Conservation (phyloP, 2,329 filamentous ascomycete genomes). For the Fusarium denticulatum region DNA sequence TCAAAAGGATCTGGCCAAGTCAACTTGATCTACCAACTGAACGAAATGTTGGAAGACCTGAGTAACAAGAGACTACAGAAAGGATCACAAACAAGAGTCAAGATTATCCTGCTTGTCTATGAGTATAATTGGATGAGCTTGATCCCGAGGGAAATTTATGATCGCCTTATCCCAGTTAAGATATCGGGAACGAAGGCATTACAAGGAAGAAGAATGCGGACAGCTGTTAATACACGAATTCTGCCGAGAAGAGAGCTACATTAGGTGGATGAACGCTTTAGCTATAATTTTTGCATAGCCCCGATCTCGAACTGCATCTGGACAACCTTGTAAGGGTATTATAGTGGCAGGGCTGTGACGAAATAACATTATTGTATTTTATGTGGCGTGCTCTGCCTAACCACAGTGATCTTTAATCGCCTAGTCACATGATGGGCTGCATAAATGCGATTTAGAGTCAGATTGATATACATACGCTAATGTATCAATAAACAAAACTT, state of each 20-base stretch:
- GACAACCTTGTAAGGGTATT: rapidly evolving
- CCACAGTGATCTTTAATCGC: rapidly evolving
- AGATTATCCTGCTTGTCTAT: background rate
- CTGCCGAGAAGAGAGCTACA: rapidly evolving
- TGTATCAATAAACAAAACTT: rapidly evolving
- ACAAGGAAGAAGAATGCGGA: background rate
- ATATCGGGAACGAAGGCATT: background rate
- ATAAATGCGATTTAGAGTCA: background rate
- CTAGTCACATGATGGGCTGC: background rate
- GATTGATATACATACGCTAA: background rate
- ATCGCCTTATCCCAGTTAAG: background rate
- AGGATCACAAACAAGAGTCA: background rate
- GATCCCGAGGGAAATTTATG: background rate
- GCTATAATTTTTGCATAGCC: background rate
- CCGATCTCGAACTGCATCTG: background rate
- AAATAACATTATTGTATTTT: background rate
- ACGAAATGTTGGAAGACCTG: background rate
- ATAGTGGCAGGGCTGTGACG: too few species aligned
- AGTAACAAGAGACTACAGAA: rapidly evolving
- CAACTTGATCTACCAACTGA: background rate
- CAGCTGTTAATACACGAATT: background rate
- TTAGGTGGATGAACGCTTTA: background rate
- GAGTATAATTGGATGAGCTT: background rate
- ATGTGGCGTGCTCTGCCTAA: background rate
- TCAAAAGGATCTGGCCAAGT: background rate